Evolutionary conservation across 192 early-diverging fungal species (phyloP).

Genomic region (Coemansia sp.): DNA sequence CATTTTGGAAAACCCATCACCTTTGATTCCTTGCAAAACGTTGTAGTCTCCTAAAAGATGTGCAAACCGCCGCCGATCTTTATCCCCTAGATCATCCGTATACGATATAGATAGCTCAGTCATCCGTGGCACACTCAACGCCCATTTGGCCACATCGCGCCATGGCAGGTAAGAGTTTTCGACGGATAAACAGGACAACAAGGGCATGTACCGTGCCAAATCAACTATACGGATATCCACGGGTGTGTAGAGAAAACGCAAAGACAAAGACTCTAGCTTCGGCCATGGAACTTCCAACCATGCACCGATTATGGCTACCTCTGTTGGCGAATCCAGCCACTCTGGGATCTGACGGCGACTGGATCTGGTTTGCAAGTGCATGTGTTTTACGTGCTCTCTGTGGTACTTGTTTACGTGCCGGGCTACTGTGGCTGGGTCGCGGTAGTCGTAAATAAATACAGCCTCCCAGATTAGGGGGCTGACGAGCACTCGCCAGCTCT

Average conservation of each 20-base stretch:
- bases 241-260: conserved; percentile 47
- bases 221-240: conserved; percentile 49
- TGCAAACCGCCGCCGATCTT: conserved; percentile 38
- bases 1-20: conserved; percentile 32
- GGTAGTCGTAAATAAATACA: conserved; percentile 36
- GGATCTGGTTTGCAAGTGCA: conserved; percentile 37
- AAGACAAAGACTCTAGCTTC: conserved; percentile 28
- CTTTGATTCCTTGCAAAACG: conserved; percentile 37
- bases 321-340: conserved; percentile 50
- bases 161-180: conserved; percentile 53
- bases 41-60: conserved; percentile 50
- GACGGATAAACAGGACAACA: conserved; percentile 18
- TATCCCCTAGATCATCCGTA: conserved; percentile 32
- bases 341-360: conserved; percentile 36
- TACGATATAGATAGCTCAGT: conserved; percentile 46
- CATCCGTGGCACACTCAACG: conserved; percentile 23
- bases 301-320: conserved; percentile 47
- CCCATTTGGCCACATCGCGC: conserved; percentile 52
- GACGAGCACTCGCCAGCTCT: conserved; percentile 49
- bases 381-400: conserved; percentile 39
- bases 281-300: conserved; percentile 52
- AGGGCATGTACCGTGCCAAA: conserved; percentile 39
- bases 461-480: conserved; percentile 47
- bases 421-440: conserved; percentile 21
- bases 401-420: conserved; percentile 37